phyloP scores from a whole-genome alignment of 768 basidiomycete genomes.

The Ephemerocybe angulata region DNA sequence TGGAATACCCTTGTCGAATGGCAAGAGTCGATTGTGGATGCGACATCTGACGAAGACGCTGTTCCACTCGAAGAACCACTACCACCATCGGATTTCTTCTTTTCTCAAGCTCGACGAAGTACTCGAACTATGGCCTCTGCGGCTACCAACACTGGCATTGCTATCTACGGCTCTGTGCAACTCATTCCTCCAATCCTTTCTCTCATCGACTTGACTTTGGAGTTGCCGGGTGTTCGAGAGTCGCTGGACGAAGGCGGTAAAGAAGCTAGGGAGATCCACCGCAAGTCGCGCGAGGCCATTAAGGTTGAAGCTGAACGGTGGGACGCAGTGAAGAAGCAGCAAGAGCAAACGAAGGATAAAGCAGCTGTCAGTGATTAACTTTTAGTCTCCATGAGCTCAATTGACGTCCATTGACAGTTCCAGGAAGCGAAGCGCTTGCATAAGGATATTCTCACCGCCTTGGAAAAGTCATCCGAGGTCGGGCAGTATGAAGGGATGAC shows the following conservation, averaged over 20 bases:
- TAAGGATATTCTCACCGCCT: constrained; percentile 41
- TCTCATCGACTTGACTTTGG: constrained; percentile 52
- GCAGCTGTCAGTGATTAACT: constrained; percentile 20
- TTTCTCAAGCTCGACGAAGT: constrained; percentile 42
- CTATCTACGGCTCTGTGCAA: constrained; percentile 48
- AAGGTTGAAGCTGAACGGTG: constrained; percentile 59
- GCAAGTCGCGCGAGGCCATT: constrained; percentile 49
- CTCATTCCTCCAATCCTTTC: constrained; percentile 63
- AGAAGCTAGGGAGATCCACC: constrained; percentile 51
- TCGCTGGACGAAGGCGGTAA: constrained; percentile 59
- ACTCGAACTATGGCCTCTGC: constrained; percentile 35
- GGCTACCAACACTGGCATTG: constrained; percentile 33
- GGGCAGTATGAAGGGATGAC: constrained; percentile 40
- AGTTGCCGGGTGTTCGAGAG: constrained; percentile 39
- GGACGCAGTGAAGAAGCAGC: constrained; percentile 40
- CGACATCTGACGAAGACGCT: constrained; percentile 9
- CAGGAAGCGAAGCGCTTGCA: constrained; percentile 43
- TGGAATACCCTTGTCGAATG: constrained; percentile 55
- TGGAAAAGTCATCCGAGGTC: constrained; percentile 58
- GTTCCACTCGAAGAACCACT: constrained; percentile 55
- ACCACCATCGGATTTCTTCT: constrained; percentile 31
- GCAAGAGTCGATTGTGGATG: constrained; percentile 30
- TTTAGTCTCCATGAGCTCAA: background rate
- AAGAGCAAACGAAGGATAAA: constrained; percentile 24
- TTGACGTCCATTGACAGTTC: constrained; percentile 27